These are phyloP conservation scores for Aspergillus caelatus DNA, from an alignment of 2,329 filamentous ascomycete species.

Conservation along the genomic window DNA sequence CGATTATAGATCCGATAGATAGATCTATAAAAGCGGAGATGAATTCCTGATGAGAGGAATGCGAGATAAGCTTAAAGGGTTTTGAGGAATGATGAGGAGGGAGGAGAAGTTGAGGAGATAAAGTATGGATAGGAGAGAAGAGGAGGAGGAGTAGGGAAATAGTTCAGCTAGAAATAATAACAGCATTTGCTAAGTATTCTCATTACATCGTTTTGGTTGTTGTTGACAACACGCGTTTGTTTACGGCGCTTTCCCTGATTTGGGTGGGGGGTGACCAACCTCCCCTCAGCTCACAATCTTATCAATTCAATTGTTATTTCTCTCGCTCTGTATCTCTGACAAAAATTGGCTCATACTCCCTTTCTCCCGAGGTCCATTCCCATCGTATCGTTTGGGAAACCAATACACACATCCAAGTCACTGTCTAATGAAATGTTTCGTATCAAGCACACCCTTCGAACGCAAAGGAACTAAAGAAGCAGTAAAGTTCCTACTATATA, in stretches of 20 bases:
- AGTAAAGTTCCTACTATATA: constrained; percentile 4
- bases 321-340: not conserved
- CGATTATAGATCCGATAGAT: constrained; percentile 25
- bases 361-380: not conserved
- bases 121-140: constrained; percentile 3
- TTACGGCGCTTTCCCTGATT: constrained; percentile 26
- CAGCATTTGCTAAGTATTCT: constrained; percentile 3
- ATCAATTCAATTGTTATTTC: not conserved
- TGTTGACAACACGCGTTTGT: constrained; percentile 26
- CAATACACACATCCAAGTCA: not conserved
- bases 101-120: constrained; percentile 19
- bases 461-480: not conserved
- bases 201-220: constrained; percentile 5
- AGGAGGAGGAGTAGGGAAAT: constrained; percentile 7
- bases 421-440: constrained; percentile 1
- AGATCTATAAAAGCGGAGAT: constrained; percentile 26
- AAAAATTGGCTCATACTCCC: not conserved
- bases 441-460: not conserved
- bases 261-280: constrained; percentile 13
- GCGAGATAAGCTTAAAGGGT: constrained; percentile 12
- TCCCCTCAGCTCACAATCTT: not conserved
- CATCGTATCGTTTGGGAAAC: not conserved
- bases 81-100: constrained; percentile 13
- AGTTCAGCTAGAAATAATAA: constrained; percentile 3
- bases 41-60: constrained; percentile 26